A percentile compares a stretch with the other conserved stretches of the same genome.
phyloP scores from a whole-genome alignment of 176 grass and related monocot species.

The Eleusine coracana region DNA sequence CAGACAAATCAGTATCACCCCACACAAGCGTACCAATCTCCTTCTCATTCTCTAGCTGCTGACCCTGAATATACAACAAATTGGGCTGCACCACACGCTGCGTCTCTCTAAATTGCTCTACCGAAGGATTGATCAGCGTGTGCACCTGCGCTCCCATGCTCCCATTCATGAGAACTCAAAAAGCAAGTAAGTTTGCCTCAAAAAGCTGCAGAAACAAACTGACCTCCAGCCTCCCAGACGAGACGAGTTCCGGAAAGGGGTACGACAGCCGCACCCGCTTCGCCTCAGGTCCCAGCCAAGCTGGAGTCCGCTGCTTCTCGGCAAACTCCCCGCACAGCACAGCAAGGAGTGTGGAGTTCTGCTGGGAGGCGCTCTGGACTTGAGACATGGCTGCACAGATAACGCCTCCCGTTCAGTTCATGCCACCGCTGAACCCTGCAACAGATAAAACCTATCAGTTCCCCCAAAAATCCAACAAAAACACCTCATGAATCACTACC shows the following conservation, averaged over 20 bases:
- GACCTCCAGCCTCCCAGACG: constrained; percentile 58
- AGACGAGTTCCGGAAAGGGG: constrained; percentile 57
- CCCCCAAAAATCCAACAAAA: constrained; percentile 7
- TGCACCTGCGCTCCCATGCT: constrained; percentile 54
- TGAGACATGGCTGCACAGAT: constrained; percentile 48
- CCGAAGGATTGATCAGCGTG: constrained; percentile 60
- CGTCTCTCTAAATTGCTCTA: constrained; percentile 55
- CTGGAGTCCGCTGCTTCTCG: constrained; percentile 9
- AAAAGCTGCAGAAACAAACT: constrained; percentile 8
- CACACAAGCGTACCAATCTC: constrained; percentile 71
- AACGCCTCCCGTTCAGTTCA: constrained; percentile 1
- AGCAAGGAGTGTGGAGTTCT: constrained; percentile 47
- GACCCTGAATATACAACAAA: constrained; percentile 67
- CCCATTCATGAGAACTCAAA: background rate
- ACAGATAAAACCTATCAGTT: background rate
- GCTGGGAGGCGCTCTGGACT: constrained; percentile 22
- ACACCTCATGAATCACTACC: background rate
- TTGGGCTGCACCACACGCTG: constrained; percentile 52
- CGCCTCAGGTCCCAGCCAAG: background rate
- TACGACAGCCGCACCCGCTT: constrained; percentile 36
- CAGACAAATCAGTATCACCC: constrained; percentile 54
- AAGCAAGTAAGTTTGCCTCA: background rate
- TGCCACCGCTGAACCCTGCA: constrained; percentile 28
- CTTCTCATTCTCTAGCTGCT: constrained; percentile 60
- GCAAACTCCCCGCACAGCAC: constrained; percentile 54